Evolutionary conservation across 2,329 filamentous ascomycete genomes (phyloP).

Genomic region (Alternaria hordeiaustralica): DNA sequence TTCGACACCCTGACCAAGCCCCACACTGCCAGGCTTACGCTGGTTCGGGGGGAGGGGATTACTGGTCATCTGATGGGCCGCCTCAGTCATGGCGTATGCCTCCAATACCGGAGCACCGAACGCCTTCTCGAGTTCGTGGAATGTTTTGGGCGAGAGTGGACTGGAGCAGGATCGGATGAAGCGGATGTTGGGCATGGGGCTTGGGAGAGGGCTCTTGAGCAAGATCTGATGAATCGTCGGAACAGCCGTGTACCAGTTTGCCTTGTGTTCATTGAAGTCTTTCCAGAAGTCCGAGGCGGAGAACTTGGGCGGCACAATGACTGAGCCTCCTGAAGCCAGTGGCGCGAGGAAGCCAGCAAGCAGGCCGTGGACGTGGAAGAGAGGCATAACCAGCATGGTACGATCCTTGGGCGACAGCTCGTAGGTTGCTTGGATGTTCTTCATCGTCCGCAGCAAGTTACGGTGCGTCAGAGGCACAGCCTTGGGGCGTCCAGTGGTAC

Average conservation of each 20-base stretch:
- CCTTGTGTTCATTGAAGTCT: constrained; percentile 74
- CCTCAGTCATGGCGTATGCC: constrained; percentile 93
- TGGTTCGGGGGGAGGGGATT: constrained; percentile 67
- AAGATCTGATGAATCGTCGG: constrained; percentile 92
- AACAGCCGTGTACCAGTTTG: constrained; percentile 94
- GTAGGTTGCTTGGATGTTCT: constrained; percentile 82
- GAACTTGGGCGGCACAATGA: constrained; percentile 79
- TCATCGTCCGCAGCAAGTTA: constrained; percentile 83
- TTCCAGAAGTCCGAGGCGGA: constrained; percentile 83
- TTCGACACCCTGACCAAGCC: constrained; percentile 82
- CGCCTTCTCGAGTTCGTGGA: constrained; percentile 77
- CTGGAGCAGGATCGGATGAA: constrained; percentile 90
- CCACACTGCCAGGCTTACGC: constrained; percentile 82
- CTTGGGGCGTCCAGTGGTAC: constrained; percentile 84
- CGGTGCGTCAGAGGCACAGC: constrained; percentile 80
- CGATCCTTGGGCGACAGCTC: constrained; percentile 72
- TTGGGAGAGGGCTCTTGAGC: constrained; percentile 73
- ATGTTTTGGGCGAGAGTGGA: constrained; percentile 80
- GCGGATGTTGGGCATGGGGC: constrained; percentile 73
- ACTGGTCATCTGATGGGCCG: constrained; percentile 83
- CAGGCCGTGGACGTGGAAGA: constrained; percentile 91
- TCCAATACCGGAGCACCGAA: constrained; percentile 84
- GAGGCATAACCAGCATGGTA: constrained; percentile 86
- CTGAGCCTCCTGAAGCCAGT: constrained; percentile 76
- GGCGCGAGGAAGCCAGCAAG: constrained; percentile 82